A percentile compares a stretch with the other conserved stretches of the same genome.
These are phyloP conservation scores for Trichoderma koningii DNA, from an alignment of 2,329 filamentous ascomycete genomes.

Conservation along the genomic window DNA sequence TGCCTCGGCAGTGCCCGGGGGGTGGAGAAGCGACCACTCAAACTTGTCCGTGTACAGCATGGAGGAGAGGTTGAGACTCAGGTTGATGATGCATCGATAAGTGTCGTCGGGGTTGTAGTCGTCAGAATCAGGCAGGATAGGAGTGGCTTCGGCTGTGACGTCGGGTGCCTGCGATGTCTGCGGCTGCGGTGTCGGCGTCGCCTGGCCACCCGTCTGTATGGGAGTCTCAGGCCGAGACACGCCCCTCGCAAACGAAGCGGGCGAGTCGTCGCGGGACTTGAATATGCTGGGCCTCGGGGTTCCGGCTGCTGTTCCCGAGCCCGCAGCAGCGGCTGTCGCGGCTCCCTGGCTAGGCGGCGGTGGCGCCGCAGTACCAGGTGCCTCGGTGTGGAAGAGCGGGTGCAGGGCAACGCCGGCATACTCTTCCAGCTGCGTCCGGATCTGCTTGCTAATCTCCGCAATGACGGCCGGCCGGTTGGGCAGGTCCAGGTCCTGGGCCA, in stretches of 20 bases:
- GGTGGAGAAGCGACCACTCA: slow-evolving; percentile 93
- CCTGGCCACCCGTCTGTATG: slow-evolving; percentile 52
- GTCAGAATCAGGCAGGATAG: slow-evolving; percentile 63
- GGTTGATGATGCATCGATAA: slow-evolving; percentile 86
- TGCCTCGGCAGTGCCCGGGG: slow-evolving; percentile 84
- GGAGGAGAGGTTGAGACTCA: slow-evolving; percentile 90
- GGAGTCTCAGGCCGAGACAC: slow-evolving; percentile 60
- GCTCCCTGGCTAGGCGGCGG: slow-evolving; percentile 25
- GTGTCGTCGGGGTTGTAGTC: slow-evolving; percentile 89
- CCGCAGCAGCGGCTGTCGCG: slow-evolving; percentile 26
- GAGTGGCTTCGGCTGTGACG: slow-evolving; percentile 70
- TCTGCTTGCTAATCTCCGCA: slow-evolving; percentile 86
- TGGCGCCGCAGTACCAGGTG: slow-evolving; percentile 35
- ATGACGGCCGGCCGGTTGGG: slow-evolving; percentile 72
- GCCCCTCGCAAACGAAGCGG: slow-evolving; percentile 40
- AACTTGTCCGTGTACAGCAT: slow-evolving; percentile 96
- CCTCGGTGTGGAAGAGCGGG: slow-evolving; percentile 76
- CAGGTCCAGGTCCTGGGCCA: slow-evolving; percentile 91
- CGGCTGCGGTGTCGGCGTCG: slow-evolving; percentile 54
- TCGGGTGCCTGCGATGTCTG: slow-evolving; percentile 47
- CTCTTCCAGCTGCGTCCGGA: slow-evolving; percentile 91
- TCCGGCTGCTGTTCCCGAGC: slow-evolving; percentile 32
- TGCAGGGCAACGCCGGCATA: slow-evolving; percentile 94
- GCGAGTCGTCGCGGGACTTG: slow-evolving; percentile 45
- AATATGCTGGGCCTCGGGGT: slow-evolving; percentile 38